phyloP scores from a whole-genome alignment of 2,329 filamentous ascomycete species.

The Fusarium secorum region DNA sequence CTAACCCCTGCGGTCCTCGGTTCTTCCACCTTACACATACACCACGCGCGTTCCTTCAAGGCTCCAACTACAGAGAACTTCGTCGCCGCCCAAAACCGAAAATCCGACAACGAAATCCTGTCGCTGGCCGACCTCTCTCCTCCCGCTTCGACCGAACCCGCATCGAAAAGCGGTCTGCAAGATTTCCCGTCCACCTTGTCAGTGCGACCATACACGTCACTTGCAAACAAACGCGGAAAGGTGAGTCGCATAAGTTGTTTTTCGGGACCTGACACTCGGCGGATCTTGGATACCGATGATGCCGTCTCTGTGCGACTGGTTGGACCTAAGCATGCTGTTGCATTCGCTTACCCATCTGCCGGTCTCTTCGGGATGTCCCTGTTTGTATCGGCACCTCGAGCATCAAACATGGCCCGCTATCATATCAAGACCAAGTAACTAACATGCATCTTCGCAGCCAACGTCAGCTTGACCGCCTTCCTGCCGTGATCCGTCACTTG shows the following conservation, averaged over 20 bases:
- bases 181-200: constrained; percentile 7
- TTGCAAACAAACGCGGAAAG: constrained; percentile 33
- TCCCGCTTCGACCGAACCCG: constrained; percentile 12
- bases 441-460: constrained; percentile 31
- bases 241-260: constrained; percentile 32
- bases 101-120: constrained; percentile 27
- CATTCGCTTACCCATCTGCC: constrained; percentile 14
- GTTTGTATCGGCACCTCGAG: constrained; percentile 3
- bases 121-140: constrained; percentile 40
- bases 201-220: constrained; percentile 37
- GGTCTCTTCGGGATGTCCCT: constrained; percentile 1
- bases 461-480: constrained; percentile 37
- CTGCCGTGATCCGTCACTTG: constrained; percentile 37
- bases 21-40: constrained; percentile 14
- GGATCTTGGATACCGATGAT: constrained; percentile 16
- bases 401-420: not conserved
- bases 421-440: constrained; percentile 13
- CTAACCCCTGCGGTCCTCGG: constrained; percentile 10
- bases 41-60: constrained; percentile 6
- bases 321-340: constrained; percentile 5
- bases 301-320: constrained; percentile 2
- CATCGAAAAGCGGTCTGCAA: constrained; percentile 29
- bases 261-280: constrained; percentile 7
- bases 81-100: constrained; percentile 7
- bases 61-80: constrained; percentile 10